Evolutionary conservation across 805 yeast genomes (phyloP), one percentile per base, ranked within the genome.

Genomic region (Jamesozyma gamospora): DNA sequence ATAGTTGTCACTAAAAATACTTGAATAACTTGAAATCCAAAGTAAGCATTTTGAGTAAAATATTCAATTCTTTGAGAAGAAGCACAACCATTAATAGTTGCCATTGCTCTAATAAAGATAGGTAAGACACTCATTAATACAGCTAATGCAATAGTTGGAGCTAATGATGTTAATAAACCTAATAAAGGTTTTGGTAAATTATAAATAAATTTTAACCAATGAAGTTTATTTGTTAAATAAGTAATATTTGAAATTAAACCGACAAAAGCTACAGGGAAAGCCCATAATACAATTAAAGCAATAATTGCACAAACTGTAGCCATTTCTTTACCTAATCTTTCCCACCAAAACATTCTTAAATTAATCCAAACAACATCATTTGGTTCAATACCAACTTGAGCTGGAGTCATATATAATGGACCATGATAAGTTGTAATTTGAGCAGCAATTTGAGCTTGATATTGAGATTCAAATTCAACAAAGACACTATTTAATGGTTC

Each of bases 341-440:
- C 94, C 82, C 85, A 80, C 88, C 92, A 82, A 50, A 75, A 75
- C 60, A 82, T 58, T 55, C 92, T 70, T 75, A 82, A 65, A 57
- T 82, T 82, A 37, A 73, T 58, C 92, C 92, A 82, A 43, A 70
- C 62, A 33, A 82, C 64, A 52, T 81, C 80, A 1, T 52, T 60
- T 1, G 88, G 84, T 42, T 72, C 77, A 37, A 79, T 59, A 29
- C 88, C 88, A 36, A 74, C 70, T 47, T 66, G 70, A 14, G 72
- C 69, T 4, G 87, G 85, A 17, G 61, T 49, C 70, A 82, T 67
- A 47, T 75, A 70, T 46, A 81, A 58, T 0, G 92, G 86, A 34
- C 66, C 69, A 57, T 82, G 88, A 51, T 78, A 80, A 13, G 76
- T 64, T 4, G 70, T 64, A 1, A 79, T 58, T 59, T 81, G 90